Conservation (phyloP, 331 rosid species). For the Malus hybrid region DNA sequence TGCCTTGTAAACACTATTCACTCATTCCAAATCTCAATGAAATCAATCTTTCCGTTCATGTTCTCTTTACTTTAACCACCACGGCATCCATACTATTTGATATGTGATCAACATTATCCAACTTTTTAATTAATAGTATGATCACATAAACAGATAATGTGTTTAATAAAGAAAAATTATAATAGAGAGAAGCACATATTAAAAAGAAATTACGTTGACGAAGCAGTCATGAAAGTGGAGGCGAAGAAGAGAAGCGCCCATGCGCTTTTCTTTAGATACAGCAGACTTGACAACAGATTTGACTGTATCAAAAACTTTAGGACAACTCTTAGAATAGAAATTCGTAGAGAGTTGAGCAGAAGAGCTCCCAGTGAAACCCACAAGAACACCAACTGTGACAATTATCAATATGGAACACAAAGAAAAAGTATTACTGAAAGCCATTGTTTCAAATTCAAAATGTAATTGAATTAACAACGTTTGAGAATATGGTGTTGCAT, state of each 20-base stretch:
- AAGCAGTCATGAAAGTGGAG: constrained; percentile 72
- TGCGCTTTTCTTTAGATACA: constrained; percentile 40
- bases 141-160: neutral
- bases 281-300: constrained; percentile 41
- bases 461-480: neutral
- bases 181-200: neutral
- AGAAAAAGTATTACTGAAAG: neutral
- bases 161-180: neutral
- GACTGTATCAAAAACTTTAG: constrained; percentile 27
- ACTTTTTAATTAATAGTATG: neutral
- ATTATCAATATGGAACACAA: constrained; percentile 2
- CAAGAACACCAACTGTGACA: constrained; percentile 14
- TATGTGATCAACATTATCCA: too few species aligned
- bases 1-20: too few species aligned
- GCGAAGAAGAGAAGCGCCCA: constrained; percentile 69
- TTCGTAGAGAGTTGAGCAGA: constrained; percentile 37
- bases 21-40: too few species aligned
- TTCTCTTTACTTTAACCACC: too few species aligned
- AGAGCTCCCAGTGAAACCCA: constrained; percentile 24
- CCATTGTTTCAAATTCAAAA: constrained; percentile 21
- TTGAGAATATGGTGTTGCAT: neutral
- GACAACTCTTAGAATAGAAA: constrained; percentile 46
- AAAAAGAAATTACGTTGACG: constrained; percentile 32
- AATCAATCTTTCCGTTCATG: too few species aligned
- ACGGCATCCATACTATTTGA: too few species aligned